Evolutionary conservation across 192 early-diverging fungal species (phyloP), one percentile per base, ranked within the genome.

Genomic region (Backusella australiensis): DNA sequence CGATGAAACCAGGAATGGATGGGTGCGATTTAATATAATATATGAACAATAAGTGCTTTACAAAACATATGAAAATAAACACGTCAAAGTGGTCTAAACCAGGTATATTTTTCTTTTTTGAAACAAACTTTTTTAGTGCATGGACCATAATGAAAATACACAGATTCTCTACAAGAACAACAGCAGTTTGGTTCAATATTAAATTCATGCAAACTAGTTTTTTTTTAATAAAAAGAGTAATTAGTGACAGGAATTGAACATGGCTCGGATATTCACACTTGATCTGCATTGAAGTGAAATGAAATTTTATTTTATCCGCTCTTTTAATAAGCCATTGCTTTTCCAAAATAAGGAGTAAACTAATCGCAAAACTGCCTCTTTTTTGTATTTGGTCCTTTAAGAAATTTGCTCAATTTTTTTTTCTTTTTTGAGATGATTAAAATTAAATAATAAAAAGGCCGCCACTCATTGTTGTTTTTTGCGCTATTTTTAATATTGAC

Each of bases 281-380:
- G 53, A 59, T 23, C 23, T 59, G 23, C 23, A 3, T 21, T 23
- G 9, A 59, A 59, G 21, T 23, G n/a, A 53, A 53, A 26, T 23
- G 21, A 19, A 59, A 6, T 26, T 59, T 59, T 59, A 59, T 21
- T 59, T 59, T 59, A 26, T 12, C 53, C 53, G 53, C 21, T 23
- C 17, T 23, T 56, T 56, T 19, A 11, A 1, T 38, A 49, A 56
- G 53, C 23, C 23, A 23, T 11, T 23, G 21, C 7, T 56, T 56
- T 32, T 56, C 21, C 53, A n/a, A 56, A 56, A 56, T 6, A 56
- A 56, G 53, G 21, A 56, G 8, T 56, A 56, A 56, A 23, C 53
- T 56, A 71, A 71, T 71, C 69, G 69, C 69, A 71, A 71, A 71
- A 71, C 69, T 71, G 69, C 69, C 69, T 71, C 69, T 71, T 46